phyloP scores from a whole-genome alignment of 495 filamentous ascomycete species.

The Aspergillus baeticus region DNA sequence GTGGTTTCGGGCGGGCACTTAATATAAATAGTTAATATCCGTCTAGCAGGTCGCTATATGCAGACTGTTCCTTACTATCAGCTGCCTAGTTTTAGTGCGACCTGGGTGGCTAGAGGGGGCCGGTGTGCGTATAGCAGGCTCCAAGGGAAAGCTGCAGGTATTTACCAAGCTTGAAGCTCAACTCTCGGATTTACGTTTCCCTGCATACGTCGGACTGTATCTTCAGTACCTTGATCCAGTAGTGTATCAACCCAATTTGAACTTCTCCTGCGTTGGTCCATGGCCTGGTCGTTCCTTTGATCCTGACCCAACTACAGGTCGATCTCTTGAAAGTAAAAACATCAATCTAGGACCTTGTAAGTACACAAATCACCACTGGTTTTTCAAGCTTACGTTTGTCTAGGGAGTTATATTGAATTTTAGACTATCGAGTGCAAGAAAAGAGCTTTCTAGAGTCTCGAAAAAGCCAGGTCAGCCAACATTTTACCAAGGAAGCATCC shows the following conservation, averaged over 20 bases:
- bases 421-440: conserved; percentile 22
- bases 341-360: conserved; percentile 26
- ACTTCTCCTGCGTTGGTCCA: conserved; percentile 25
- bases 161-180: conserved; percentile 29
- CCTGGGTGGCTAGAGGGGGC: too few species aligned
- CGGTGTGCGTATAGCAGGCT: too few species aligned
- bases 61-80: too few species aligned
- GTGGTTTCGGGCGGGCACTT: too few species aligned
- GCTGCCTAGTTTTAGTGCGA: too few species aligned
- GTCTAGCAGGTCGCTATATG: too few species aligned
- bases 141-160: conserved; percentile 29
- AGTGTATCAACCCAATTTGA: conserved; percentile 17
- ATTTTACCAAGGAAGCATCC: conserved; percentile 16
- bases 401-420: conserved; percentile 24
- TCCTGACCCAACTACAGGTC: conserved; percentile 1
- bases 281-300: conserved; percentile 22
- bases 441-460: conserved; percentile 21
- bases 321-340: background rate
- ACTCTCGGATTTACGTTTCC: conserved; percentile 25
- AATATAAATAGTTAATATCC: too few species aligned
- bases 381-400: conserved; percentile 3
- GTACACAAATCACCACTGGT: conserved; percentile 11
- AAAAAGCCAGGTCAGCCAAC: background rate
- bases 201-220: conserved; percentile 36
- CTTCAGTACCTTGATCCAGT: conserved; percentile 15